Base-by-base conservation (phyloP, 768 basidiomycete species). In the Boletus speciosus region DNA sequence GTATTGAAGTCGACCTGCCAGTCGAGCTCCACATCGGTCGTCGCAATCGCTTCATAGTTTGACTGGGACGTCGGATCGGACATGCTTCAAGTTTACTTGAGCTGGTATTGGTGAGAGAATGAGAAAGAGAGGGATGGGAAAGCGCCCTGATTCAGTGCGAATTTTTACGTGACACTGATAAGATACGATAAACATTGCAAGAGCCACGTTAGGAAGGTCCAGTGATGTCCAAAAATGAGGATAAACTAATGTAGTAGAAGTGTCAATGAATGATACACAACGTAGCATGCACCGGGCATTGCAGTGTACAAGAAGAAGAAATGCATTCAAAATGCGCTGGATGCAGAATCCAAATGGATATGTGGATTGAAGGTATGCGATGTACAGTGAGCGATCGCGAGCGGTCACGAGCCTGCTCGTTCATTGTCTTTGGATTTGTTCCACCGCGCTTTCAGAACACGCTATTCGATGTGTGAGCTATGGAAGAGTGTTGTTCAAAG, bases 1-100 rank as follows among this genome's bases (percentile, higher is more conserved):
- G 75, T 65, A 0, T 75, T 61, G 66, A 93, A 97, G 71, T 97
- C 85, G 58, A 97, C 72, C 0, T 62, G 72, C 93, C 93, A 96
- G 59, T 88, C 79, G 47, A 97, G 81, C 21, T 79, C 71, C 15
- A 93, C 72, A 65, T 91, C 83, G 36, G 81, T 76, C 1, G 88
- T 84, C 3, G 74, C 69, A 59, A 94, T 78, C 44, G 85, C 73
- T 5, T 73, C 68, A 69, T 90, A 92, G 73, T 97, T 97, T 23
- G 91, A 81, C 64, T 93, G 88, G 0, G 88, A 86, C 0, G 90
- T 83, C 19, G 84, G 85, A 64, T 91, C 88, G 25, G 67, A 52
- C 54, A 58, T 55, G 23, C 2, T 38, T 35, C 16, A 29, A 6
- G 8, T 29, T 43, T 43, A 11, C 25, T 27, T 27, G 19, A 1